Conservation (phyloP, 169 alveolate species). For the Eimeria mitis region DNA sequence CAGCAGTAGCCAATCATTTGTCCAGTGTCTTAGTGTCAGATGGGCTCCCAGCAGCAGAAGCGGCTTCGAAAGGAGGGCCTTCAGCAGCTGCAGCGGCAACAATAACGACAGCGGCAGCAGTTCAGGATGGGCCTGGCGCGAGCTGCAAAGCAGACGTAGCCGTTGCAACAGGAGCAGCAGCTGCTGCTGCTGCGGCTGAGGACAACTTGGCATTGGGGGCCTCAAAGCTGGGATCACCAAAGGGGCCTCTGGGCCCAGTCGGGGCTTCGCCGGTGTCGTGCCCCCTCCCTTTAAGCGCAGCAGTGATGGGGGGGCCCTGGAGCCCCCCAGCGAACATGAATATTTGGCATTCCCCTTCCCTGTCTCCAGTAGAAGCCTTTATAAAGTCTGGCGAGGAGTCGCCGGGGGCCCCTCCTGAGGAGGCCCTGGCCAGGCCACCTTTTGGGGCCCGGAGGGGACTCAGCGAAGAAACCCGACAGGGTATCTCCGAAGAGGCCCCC, state of each 20-base stretch:
- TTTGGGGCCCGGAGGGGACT: background rate
- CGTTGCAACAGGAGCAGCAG: background rate
- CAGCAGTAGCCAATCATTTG: background rate
- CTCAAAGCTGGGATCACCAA: background rate
- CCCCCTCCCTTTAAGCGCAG: conserved; percentile 65
- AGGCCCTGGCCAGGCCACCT: conserved; percentile 43
- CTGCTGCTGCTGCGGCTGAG: conserved; percentile 1
- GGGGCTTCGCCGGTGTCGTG: conserved; percentile 36
- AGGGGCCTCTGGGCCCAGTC: background rate
- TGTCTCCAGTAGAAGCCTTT: conserved; percentile 10
- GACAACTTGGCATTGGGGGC: background rate
- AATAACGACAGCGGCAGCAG: background rate
- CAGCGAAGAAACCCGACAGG: background rate
- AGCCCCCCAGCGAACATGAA: background rate
- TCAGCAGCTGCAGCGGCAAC: conserved; percentile 3
- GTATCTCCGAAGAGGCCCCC: background rate
- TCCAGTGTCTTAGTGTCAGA: background rate
- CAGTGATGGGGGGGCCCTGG: conserved; percentile 15
- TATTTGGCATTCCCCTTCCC: conserved; percentile 34
- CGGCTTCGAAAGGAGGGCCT: background rate
- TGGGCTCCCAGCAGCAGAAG: conserved; percentile 11
- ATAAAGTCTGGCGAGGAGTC: conserved; percentile 24
- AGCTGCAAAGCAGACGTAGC: background rate
- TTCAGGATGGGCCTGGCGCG: background rate
- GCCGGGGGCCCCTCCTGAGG: conserved; percentile 45